Evolutionary conservation across 805 yeast species (phyloP).

Genomic region (Candida ovalis): DNA sequence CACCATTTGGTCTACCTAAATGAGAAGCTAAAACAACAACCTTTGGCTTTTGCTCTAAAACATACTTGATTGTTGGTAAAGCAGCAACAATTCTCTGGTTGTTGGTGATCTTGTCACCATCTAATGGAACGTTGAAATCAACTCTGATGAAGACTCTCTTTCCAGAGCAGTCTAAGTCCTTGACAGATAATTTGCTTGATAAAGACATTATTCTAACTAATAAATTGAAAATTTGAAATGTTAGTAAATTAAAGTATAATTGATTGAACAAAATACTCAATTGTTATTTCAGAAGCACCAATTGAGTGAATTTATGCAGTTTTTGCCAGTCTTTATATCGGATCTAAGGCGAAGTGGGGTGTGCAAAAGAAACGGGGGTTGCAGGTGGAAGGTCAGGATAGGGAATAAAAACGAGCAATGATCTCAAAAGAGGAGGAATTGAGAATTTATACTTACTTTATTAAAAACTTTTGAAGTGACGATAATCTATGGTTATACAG

Average conservation of each 20-base stretch:
- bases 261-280: too few species aligned
- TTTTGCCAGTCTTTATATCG: too few species aligned
- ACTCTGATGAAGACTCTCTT: slow-evolving; percentile 99
- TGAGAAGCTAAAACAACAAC: slow-evolving; percentile 92
- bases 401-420: neutral
- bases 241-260: neutral
- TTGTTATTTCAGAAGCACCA: too few species aligned
- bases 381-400: neutral
- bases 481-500: neutral
- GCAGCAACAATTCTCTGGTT: slow-evolving; percentile 99
- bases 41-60: slow-evolving; percentile 86
- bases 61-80: slow-evolving; percentile 95
- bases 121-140: slow-evolving; percentile 92
- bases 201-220: slow-evolving; percentile 84
- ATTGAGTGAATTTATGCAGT: too few species aligned
- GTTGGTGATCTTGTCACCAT: slow-evolving; percentile 95
- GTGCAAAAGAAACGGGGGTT: too few species aligned
- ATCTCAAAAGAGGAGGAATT: too few species aligned
- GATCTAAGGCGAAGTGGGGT: too few species aligned
- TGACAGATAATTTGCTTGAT: slow-evolving; percentile 87
- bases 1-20: slow-evolving; percentile 99
- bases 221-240: neutral
- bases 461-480: neutral
- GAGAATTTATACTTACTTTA: neutral
- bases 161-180: slow-evolving; percentile 79